Percentiles rank a stretch among this genome's conserved stretches.
These are phyloP conservation scores for Kregervanrija delftensis DNA, from an alignment of 805 yeast genomes.

Conservation along the genomic window DNA sequence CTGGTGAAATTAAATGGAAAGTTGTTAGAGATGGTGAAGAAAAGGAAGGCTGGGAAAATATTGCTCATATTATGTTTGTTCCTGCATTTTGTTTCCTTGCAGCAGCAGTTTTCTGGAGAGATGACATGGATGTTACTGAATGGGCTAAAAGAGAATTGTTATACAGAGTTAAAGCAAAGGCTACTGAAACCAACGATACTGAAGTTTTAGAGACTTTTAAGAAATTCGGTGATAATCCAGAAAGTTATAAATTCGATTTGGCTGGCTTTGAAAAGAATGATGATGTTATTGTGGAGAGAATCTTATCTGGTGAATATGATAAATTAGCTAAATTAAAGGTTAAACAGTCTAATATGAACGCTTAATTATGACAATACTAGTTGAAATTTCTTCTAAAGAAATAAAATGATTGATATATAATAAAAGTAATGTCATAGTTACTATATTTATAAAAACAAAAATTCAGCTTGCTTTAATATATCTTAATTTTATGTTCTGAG, in stretches of 20 bases:
- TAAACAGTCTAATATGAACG: constrained; percentile 22
- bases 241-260: constrained; percentile 39
- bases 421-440: neutral
- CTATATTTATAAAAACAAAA: constrained; percentile 2
- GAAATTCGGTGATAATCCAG: constrained; percentile 30
- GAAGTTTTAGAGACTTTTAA: constrained; percentile 41
- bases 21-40: constrained; percentile 60
- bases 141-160: constrained; percentile 85
- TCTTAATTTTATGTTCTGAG: too few species aligned
- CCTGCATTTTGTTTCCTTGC: constrained; percentile 60
- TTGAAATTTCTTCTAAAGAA: neutral
- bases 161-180: constrained; percentile 66
- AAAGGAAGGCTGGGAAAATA: constrained; percentile 81
- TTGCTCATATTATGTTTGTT: constrained; percentile 63
- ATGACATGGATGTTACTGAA: constrained; percentile 44
- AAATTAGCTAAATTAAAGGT: constrained; percentile 52
- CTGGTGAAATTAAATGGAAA: constrained; percentile 77
- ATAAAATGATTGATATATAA: neutral
- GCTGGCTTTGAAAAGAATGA: constrained; percentile 63
- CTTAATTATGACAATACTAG: neutral
- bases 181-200: constrained; percentile 47
- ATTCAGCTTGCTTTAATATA: neutral
- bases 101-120: constrained; percentile 44
- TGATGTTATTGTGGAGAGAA: constrained; percentile 72
- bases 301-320: constrained; percentile 80